These are phyloP conservation scores for Rhodotorula sphaerocarpa DNA, from an alignment of 768 basidiomycete genomes.

Conservation along the genomic window DNA sequence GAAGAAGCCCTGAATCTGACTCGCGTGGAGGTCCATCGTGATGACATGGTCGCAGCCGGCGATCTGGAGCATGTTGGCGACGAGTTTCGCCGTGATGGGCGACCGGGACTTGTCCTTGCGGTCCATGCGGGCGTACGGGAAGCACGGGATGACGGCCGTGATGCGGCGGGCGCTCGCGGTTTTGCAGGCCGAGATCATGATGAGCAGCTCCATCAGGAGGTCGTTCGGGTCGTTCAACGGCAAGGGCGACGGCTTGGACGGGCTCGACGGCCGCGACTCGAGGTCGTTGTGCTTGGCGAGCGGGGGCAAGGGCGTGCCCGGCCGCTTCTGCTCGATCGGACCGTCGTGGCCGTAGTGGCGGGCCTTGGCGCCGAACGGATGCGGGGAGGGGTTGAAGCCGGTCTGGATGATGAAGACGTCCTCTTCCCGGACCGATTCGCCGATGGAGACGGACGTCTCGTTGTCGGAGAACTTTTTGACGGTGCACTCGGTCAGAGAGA, in stretches of 20 bases:
- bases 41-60: conserved; percentile 98
- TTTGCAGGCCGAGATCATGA: conserved; percentile 96
- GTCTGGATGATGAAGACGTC: conserved; percentile 96
- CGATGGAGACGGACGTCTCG: conserved; percentile 63
- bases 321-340: conserved; percentile 14
- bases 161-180: conserved; percentile 71
- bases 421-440: conserved; percentile 91
- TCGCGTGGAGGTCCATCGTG: conserved; percentile 97
- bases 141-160: conserved; percentile 96
- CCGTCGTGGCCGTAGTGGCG: conserved; percentile 26
- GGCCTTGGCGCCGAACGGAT: conserved; percentile 23
- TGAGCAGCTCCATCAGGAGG: conserved; percentile 95
- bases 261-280: conserved; percentile 8
- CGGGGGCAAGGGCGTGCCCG: conserved; percentile 21
- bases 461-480: conserved; percentile 89
- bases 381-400: conserved; percentile 40
- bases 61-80: conserved; percentile 94
- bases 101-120: conserved; percentile 95
- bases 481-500: conserved; percentile 73
- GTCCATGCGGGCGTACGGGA: conserved; percentile 83
- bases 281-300: conserved; percentile 23
- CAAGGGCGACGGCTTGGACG: conserved; percentile 25
- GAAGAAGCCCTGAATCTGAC: conserved; percentile 98
- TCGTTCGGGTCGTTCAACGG: conserved; percentile 78
- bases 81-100: conserved; percentile 95